Conservation (phyloP, 257 asterid genomes). For the Linderniella brevidens region DNA sequence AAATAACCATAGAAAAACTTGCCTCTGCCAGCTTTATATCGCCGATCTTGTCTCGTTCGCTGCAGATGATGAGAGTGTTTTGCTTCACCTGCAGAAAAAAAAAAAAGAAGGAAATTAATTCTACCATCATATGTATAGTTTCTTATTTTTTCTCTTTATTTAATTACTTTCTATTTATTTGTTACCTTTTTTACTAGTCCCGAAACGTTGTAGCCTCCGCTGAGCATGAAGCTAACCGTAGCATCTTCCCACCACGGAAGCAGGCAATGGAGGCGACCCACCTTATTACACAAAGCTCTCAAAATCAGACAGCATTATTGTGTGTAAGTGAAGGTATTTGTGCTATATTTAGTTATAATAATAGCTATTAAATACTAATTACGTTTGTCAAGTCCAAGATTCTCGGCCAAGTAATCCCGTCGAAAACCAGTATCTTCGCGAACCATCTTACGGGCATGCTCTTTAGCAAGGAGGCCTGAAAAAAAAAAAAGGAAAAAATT, state of each 20-base stretch:
- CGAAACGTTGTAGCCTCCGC: constrained; percentile 58
- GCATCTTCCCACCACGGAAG: constrained; percentile 87
- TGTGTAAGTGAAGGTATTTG: too few relatives aligned
- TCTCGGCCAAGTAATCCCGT: constrained; percentile 32
- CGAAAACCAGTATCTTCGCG: constrained; percentile 39
- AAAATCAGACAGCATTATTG: too few relatives aligned
- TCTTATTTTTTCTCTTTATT: too few relatives aligned
- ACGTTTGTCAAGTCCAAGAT: constrained; percentile 51
- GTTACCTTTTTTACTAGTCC: constrained; percentile 37
- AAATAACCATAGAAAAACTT: constrained; percentile 2
- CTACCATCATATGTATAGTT: not conserved
- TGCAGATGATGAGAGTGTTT: constrained; percentile 39
- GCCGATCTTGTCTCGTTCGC: constrained; percentile 40
- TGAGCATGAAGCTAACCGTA: constrained; percentile 51
- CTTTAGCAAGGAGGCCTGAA: constrained; percentile 54
- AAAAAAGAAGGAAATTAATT: not conserved
- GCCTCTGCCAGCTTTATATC: constrained; percentile 38
- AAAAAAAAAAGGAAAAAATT: not conserved
- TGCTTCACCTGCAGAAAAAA: constrained; percentile 35
- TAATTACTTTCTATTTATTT: too few relatives aligned
- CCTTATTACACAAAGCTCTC: constrained; percentile 11
- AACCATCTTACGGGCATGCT: constrained; percentile 49
- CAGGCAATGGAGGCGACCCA: constrained; percentile 68
- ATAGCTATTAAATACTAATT: too few relatives aligned
- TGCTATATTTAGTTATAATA: not conserved